Percentiles rank a stretch among this genome's conserved stretches.
These are phyloP conservation scores for Claviceps maximensis DNA, from an alignment of 2,329 filamentous ascomycete species.

Conservation along the genomic window DNA sequence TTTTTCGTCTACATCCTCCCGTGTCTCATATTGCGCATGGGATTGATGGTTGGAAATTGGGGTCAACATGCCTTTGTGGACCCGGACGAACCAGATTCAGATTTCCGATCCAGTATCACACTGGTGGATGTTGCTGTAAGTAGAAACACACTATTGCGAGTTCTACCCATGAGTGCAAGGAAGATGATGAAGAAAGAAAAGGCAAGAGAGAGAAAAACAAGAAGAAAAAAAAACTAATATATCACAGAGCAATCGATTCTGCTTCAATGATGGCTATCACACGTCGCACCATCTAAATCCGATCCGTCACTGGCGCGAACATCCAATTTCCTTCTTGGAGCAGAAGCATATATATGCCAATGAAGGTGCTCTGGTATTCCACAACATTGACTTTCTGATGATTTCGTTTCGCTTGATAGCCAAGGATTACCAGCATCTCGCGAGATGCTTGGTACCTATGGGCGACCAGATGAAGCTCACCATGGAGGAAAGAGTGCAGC, in stretches of 20 bases:
- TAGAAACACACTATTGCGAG: slow-evolving; percentile 3
- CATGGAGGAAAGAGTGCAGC: slow-evolving; percentile 45
- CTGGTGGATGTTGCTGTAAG: slow-evolving; percentile 65
- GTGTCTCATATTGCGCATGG: slow-evolving; percentile 51
- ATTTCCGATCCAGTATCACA: slow-evolving; percentile 68
- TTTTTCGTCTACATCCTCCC: slow-evolving; percentile 55
- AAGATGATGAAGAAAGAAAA: not conserved
- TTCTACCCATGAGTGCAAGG: not conserved
- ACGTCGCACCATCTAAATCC: slow-evolving; percentile 72
- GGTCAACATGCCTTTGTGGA: slow-evolving; percentile 75
- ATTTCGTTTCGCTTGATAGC: slow-evolving; percentile 54
- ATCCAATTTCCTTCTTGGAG: slow-evolving; percentile 59
- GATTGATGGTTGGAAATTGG: slow-evolving; percentile 74
- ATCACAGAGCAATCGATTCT: slow-evolving; percentile 61
- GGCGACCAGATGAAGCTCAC: slow-evolving; percentile 56
- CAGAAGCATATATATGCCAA: slow-evolving; percentile 53
- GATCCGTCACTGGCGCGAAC: slow-evolving; percentile 67
- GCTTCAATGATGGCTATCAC: slow-evolving; percentile 74
- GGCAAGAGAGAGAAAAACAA: too few relatives aligned
- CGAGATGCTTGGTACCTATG: slow-evolving; percentile 59
- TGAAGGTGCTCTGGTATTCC: slow-evolving; percentile 62
- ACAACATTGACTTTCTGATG: slow-evolving; percentile 71
- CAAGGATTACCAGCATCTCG: slow-evolving; percentile 60
- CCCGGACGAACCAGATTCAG: slow-evolving; percentile 58
- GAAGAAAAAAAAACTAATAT: too few relatives aligned